These are phyloP conservation scores for Aspergillus neotritici DNA, from an alignment of 2,329 filamentous ascomycete genomes.

Conservation along the genomic window DNA sequence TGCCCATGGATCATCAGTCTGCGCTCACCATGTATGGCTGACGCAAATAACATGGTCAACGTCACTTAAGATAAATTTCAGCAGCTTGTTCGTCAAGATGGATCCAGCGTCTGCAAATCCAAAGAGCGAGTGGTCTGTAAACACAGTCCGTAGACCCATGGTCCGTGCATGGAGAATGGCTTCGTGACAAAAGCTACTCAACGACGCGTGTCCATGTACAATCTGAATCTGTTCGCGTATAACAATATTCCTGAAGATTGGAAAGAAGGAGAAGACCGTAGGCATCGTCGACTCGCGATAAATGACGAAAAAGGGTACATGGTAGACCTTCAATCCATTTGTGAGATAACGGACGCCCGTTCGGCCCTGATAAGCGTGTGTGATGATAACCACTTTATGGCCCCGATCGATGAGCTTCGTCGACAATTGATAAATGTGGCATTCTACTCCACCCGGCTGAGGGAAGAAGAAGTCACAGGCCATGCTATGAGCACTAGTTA, in stretches of 20 bases:
- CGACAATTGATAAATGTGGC: conserved; percentile 96
- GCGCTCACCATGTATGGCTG: conserved; percentile 82
- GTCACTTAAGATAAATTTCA: conserved; percentile 94
- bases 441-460: conserved; percentile 90
- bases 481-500: conserved; percentile 55
- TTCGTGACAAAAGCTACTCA: conserved; percentile 91
- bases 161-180: conserved; percentile 90
- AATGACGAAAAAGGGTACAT: conserved; percentile 92
- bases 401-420: conserved; percentile 96
- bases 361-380: conserved; percentile 85
- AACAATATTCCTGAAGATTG: conserved; percentile 93
- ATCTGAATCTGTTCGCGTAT: conserved; percentile 94
- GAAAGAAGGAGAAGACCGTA: conserved; percentile 97
- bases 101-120: conserved; percentile 95
- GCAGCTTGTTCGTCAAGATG: conserved; percentile 91
- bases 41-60: conserved; percentile 98
- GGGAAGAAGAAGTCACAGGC: conserved; percentile 99
- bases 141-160: conserved; percentile 93
- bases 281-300: conserved; percentile 92
- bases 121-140: conserved; percentile 95
- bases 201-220: conserved; percentile 91
- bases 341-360: conserved; percentile 92
- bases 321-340: conserved; percentile 96
- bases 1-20: background rate
- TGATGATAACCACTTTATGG: conserved; percentile 97